Percentiles rank a stretch among this genome's conserved stretches.
Evolutionary conservation across 2,329 filamentous ascomycete species (phyloP).

Genomic region (Fusarium brachygibbosum): DNA sequence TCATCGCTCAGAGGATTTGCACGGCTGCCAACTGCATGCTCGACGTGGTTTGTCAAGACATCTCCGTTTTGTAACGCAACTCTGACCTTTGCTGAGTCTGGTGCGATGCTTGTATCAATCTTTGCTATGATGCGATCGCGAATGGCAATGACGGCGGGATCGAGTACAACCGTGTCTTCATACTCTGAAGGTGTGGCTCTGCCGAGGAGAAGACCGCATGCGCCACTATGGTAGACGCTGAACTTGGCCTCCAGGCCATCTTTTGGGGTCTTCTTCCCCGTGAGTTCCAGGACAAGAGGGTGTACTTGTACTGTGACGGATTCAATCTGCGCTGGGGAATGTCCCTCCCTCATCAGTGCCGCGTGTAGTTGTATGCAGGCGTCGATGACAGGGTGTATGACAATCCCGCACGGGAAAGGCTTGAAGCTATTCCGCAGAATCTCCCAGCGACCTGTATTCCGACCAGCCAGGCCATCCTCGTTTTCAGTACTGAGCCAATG

Average conservation of each 20-base stretch:
- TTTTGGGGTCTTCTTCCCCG: slow-evolving; percentile 3
- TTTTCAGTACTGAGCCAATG: neutral
- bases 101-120: neutral
- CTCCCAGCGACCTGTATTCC: neutral
- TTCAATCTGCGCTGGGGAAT: neutral
- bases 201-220: slow-evolving; percentile 3
- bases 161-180: neutral
- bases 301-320: neutral
- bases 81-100: neutral
- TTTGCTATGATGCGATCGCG: neutral
- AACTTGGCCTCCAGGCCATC: slow-evolving; percentile 10
- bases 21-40: slow-evolving; percentile 7
- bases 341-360: neutral
- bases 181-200: neutral
- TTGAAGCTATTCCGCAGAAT: slow-evolving; percentile 13
- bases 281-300: slow-evolving; percentile 1
- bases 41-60: fast-evolving
- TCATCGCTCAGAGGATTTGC: neutral
- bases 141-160: neutral
- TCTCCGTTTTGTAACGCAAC: fast-evolving
- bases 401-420: slow-evolving; percentile 1
- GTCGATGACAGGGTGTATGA: slow-evolving; percentile 1
- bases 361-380: neutral
- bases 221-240: slow-evolving; percentile 16
- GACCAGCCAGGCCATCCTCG: neutral